Percentiles rank a stretch among this genome's conserved stretches.
Evolutionary conservation across 176 grass and related monocot genomes (phyloP).

Genomic region (Luzula sylvatica): DNA sequence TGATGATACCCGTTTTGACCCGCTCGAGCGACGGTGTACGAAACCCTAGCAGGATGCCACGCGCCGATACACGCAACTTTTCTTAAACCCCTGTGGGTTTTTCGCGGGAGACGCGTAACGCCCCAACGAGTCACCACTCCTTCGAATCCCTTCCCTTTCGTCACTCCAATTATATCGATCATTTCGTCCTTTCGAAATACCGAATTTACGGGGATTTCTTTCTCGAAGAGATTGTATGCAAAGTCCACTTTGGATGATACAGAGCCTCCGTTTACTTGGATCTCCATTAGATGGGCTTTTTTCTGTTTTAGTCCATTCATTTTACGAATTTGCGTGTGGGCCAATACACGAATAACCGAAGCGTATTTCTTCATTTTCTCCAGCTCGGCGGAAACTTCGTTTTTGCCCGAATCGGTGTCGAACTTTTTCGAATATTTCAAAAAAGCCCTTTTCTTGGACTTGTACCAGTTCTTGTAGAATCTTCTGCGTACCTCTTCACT

Average conservation of each 20-base stretch:
- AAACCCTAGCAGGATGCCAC: constrained; percentile 90
- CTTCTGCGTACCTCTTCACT: constrained; percentile 79
- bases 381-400: constrained; percentile 59
- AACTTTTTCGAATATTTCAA: constrained; percentile 74
- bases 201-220: constrained; percentile 56
- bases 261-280: constrained; percentile 75
- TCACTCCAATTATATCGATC: constrained; percentile 91
- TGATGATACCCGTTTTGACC: constrained; percentile 95
- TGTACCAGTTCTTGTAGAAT: constrained; percentile 95
- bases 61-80: constrained; percentile 95
- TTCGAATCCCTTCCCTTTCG: constrained; percentile 92
- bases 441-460: constrained; percentile 91
- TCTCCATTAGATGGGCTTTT: constrained; percentile 95
- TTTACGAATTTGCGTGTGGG: constrained; percentile 70
- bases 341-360: constrained; percentile 63
- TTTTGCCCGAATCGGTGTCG: constrained; percentile 57
- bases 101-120: constrained; percentile 83
- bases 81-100: constrained; percentile 90
- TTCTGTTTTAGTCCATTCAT: constrained; percentile 98
- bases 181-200: constrained; percentile 94
- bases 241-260: constrained; percentile 72
- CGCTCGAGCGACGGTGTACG: constrained; percentile 85
- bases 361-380: constrained; percentile 97
- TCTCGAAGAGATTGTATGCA: constrained; percentile 79
- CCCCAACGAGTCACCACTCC: constrained; percentile 93